Percentiles rank a stretch among this genome's conserved stretches.
Evolutionary conservation across 2,329 filamentous ascomycete genomes (phyloP).

Genomic region (Dothideomycetes sp.): DNA sequence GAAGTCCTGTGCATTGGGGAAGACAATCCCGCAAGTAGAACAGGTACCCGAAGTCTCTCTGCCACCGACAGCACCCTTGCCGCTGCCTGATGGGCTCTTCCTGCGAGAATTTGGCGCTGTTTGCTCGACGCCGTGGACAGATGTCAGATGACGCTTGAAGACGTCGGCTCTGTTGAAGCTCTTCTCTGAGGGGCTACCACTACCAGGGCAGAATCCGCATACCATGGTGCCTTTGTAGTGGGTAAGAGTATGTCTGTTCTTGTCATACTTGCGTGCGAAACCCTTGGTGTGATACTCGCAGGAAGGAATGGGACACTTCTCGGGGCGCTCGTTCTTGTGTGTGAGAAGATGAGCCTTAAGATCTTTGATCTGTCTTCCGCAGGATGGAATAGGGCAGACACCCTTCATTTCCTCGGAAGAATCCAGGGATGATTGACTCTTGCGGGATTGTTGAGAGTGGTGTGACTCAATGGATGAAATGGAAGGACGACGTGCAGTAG

Average conservation of each 20-base stretch:
- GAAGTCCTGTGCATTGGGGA: slow-evolving; percentile 84
- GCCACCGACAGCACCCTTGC: slow-evolving; percentile 53
- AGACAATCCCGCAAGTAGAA: slow-evolving; percentile 79
- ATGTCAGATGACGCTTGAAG: slow-evolving; percentile 87
- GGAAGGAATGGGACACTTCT: slow-evolving; percentile 86
- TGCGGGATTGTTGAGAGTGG: slow-evolving; percentile 55
- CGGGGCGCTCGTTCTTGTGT: slow-evolving; percentile 78
- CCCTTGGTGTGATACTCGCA: slow-evolving; percentile 91
- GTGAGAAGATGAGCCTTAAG: slow-evolving; percentile 91
- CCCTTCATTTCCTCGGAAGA: slow-evolving; percentile 44
- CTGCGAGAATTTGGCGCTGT: slow-evolving; percentile 85
- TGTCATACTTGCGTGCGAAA: slow-evolving; percentile 92
- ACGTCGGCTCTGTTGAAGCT: slow-evolving; percentile 92
- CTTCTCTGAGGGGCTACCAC: slow-evolving; percentile 81
- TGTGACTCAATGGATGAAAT: slow-evolving; percentile 54
- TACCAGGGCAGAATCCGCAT: slow-evolving; percentile 85
- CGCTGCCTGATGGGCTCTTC: slow-evolving; percentile 39
- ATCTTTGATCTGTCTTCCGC: slow-evolving; percentile 80
- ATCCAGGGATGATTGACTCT: slow-evolving; percentile 28
- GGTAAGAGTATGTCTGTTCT: slow-evolving; percentile 85
- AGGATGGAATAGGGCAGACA: slow-evolving; percentile 72
- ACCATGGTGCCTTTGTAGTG: slow-evolving; percentile 98
- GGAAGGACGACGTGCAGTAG: slow-evolving; percentile 40
- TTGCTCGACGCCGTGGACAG: slow-evolving; percentile 86
- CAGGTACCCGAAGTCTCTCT: slow-evolving; percentile 81